Base-by-base conservation (phyloP, 1,284 basidiomycete species). In the Boletus smithii region DNA sequence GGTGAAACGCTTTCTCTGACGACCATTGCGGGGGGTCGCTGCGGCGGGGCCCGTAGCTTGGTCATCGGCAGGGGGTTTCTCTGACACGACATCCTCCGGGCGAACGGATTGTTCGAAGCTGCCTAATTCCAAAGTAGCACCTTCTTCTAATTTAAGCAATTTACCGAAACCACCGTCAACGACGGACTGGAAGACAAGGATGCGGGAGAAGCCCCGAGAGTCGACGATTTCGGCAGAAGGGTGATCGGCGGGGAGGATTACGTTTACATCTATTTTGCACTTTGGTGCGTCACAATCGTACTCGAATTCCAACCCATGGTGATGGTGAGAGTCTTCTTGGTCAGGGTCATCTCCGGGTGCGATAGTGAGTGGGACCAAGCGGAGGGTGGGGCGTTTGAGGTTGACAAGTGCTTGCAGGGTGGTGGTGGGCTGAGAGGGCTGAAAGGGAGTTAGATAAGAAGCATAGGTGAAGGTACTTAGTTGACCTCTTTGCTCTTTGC, bases 321-420 rank as follows among this genome's bases (percentile, higher is more conserved):
- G 74, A 40, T 77, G 76, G 55, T 73, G 73, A 29, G 69, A 73
- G 36, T 80, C 74, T 9, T 57, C 61, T 46, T 73, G 66, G 40
- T 69, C 67, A 46, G 65, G 60, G 50, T 73, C 73, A 38, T 75
- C 72, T 5, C 68, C 66, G 0, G 75, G 67, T 17, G 78, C 72
- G 16, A 71, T 60, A 9, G 75, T 70, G 38, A 83, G 75, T n/a
- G 82, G 90, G 29, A 78, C 88, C 36, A 81, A 79, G 37, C 77
- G 85, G 46, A 83, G 73, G 2, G 88, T 84, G 0, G 91, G 92
- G 8, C 91, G 81, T 65, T 94, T 94, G 58, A 95, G 80, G 61
- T 94, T 94, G 53, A 95, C 91, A 26, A 93, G 77, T 1, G 91
- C 91, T 70, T 95, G 91, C 1, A 95, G 74, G 2, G 91, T 94